Base-by-base conservation (phyloP, 495 filamentous ascomycete species). In the Penicillium arizonense region DNA sequence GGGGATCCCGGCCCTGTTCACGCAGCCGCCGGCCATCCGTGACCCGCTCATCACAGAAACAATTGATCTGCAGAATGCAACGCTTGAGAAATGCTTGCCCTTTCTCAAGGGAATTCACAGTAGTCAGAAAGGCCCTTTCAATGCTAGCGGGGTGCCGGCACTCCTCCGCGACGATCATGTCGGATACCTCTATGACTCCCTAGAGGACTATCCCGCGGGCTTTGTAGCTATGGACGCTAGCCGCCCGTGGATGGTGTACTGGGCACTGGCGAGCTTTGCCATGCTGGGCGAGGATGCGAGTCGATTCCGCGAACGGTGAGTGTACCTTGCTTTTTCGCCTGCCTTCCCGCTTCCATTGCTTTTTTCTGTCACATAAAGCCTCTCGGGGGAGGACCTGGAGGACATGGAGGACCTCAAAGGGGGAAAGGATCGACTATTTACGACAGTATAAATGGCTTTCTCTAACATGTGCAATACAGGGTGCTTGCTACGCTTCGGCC, bases 191-290 rank as follows among this genome's bases (percentile, higher is more conserved):
- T 85, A 85, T 44, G 74, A 80, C 36, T 74, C 78, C 23, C 73
- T 98, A 14, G 77, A 77, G 35, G 67, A 74, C 14, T 83, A 94
- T 50, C 89, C 91, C 0, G 65, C 76, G 3, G 68, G 70, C 10
- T 94, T 86, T 63, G 82, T 86, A 18, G 72, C 72, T 1, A 77
- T 88, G 44, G 94, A 98, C 74, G 86, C 94, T 13, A 88, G 85
- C 59, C 77, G 94, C 41, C 90, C 94, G 2, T 98, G 94, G 94
- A 79, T 96, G 59, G 71, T 94, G 55, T 97, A 97, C 71, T 98
- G 94, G 94, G 85, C 81, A 37, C 71, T 97, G 28, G 80, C 82
- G 9, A 89, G 81, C 0, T 76, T 97, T 21, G 72, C 77, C 34
- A 68, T 89, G 18, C 75, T 97, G 34, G 90, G 90, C 18, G 82